Evolutionary conservation across 495 filamentous ascomycete species (phyloP), one percentile per base, ranked within the genome.

Genomic region (Filosporella fistucella): DNA sequence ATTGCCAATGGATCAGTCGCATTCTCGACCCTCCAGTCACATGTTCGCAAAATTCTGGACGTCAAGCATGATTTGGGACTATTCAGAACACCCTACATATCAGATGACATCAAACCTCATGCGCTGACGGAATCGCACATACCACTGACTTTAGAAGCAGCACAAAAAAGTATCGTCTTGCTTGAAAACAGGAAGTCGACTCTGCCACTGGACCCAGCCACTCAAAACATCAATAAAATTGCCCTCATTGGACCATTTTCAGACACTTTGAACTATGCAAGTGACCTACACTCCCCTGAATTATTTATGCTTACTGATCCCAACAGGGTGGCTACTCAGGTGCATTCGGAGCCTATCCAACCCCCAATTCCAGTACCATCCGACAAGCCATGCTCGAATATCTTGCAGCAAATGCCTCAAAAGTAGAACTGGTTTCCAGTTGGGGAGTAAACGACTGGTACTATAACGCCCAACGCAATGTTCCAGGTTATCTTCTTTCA

Each of bases 51-150:
- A 4, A 57, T 70, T 17, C 30, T 70, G 16, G 56, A 52, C 8
- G 58, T 70, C 9, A 69, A 70, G 45, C 67, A 65, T 58, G 63
- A 69, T 47, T 51, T 69, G 6, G 65, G 63, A 14, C 62, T 70
- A 3, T 68, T 72, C 35, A 42, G 58, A 5, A 49, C 63, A 20
- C 61, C 62, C 11, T 68, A 58, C 16, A 57, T 70, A 25, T 43
- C 58, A 21, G 49, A 60, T 12, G 46, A 62, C 11, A 43, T 67
- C 8, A 44, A 67, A 25, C 62, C 67, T 1, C 39, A 48, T n/a
- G 23, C 59, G 30, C 53, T 66, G 22, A 63, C 62, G 3, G 47
- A 60, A 30, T 52, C 47, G 6, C 61, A 67, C 23, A 52, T 49
- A 1, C 42, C 52, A 1, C 21, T 70, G 12, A 59, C 67, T 1